Evolutionary conservation across 257 asterid genomes (phyloP), one percentile per base, ranked within the genome.

Genomic region (Verbena officinalis): DNA sequence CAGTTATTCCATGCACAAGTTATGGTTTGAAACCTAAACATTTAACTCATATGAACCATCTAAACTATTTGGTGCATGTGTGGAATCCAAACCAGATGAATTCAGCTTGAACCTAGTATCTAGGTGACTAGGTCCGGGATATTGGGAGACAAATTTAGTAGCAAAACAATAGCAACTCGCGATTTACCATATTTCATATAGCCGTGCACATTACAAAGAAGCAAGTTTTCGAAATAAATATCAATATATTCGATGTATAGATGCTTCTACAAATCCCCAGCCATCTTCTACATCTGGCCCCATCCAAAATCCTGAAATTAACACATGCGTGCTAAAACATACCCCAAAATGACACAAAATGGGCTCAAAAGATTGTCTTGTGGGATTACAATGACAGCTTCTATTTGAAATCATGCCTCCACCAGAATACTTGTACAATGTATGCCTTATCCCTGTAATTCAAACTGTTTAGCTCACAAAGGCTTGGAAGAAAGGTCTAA

Each of bases 241-340:
- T 61, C 59, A 75, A 64, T 36, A 75, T 42, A 61, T 63, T 59
- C 53, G 67, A 48, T 55, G 38, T 52, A 86, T 68, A 75, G 55
- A 62, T 44, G 96, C 95, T 72, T 86, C 83, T 40, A 85, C 75
- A 77, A 83, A 81, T 71, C 96, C 96, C 86, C 94, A 88, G 56
- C 96, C 95, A 63, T 85, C 96, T 49, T 88, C 96, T 53, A 64
- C 12, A 66, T 86, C 96, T 2, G 96, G 96, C 53, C 96, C 95
- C 39, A 71, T 68, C 96, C 95, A 88, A 70, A 80, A 81, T 38
- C 96, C 96, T 58, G 83, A 78, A 66, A 88, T 79, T 38, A 68
- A 65, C 39, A 59, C 62, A 43, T 50, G 42, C 38, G 56, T 70
- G 38, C 75, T 63, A 43, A 44, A 69, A 68, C 59, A 43, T 64